Evolutionary conservation across 1,139 yeast species (phyloP).

Genomic region (Candida frijolesensis): DNA sequence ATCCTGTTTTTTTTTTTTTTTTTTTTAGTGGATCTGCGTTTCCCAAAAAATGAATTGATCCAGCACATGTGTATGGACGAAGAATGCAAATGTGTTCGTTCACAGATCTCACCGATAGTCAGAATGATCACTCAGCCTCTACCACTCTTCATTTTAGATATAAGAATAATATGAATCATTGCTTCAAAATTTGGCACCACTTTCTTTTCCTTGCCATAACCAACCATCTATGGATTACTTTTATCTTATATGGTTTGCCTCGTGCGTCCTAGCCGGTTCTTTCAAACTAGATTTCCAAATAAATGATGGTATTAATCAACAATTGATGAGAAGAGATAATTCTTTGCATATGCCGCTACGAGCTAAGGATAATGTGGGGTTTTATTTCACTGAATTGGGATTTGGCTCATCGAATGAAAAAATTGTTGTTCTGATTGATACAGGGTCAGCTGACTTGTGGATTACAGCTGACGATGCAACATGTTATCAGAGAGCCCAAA

Average conservation of each 20-base stretch:
- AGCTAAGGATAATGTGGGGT: neutral
- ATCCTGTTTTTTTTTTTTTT: neutral
- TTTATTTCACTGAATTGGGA: constrained; percentile 11
- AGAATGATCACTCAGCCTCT: neutral
- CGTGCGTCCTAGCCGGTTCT: neutral
- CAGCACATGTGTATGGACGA: neutral
- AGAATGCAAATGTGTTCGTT: neutral
- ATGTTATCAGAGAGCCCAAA: constrained; percentile 6
- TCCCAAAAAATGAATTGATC: neutral
- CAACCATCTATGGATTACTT: neutral
- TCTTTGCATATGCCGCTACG: neutral
- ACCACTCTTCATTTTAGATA: neutral
- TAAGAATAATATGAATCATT: neutral
- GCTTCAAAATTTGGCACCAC: neutral
- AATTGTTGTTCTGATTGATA: constrained; percentile 25
- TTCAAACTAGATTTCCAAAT: constrained; percentile 1
- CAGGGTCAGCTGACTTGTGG: constrained; percentile 34
- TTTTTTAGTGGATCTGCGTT: neutral
- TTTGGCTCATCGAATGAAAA: constrained; percentile 25
- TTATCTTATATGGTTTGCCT: neutral
- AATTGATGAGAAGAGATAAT: neutral
- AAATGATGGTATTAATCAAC: neutral
- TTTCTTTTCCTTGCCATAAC: neutral
- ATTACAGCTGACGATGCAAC: constrained; percentile 13
- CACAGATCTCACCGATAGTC: neutral